Conservation (phyloP, 306 rosid species). For the Cucumis sativus region DNA sequence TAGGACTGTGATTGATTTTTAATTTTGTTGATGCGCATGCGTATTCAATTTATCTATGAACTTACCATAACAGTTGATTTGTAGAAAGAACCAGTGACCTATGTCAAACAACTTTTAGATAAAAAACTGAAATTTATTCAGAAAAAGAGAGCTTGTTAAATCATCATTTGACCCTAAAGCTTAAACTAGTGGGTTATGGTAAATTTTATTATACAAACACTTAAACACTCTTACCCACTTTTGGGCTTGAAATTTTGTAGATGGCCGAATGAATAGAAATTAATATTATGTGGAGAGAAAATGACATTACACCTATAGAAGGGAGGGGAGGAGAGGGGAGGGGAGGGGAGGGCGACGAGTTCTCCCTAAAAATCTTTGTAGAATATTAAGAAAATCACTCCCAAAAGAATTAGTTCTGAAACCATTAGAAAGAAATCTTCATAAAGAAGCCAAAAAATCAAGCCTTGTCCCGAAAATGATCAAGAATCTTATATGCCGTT, state of each 20-base stretch:
- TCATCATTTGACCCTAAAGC: too few relatives aligned
- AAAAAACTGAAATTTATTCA: not conserved
- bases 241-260: too few relatives aligned
- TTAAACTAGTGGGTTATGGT: too few relatives aligned
- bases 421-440: not conserved
- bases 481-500: not conserved
- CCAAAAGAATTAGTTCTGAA: not conserved
- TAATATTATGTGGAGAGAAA: too few relatives aligned
- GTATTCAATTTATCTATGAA: not conserved
- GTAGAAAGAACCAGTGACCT: not conserved
- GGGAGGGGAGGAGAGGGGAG: not conserved
- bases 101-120: not conserved
- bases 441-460: not conserved
- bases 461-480: not conserved
- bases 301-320: too few relatives aligned
- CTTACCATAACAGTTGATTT: not conserved
- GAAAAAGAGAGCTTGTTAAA: not conserved
- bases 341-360: not conserved
- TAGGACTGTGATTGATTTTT: not conserved
- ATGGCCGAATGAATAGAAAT: too few relatives aligned
- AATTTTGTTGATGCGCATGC: not conserved
- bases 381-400: not conserved
- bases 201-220: too few relatives aligned
- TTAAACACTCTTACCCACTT: too few relatives aligned
- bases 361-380: not conserved